These are phyloP conservation scores for Elaeis oleifera DNA, from an alignment of 202 grass and related monocot species.

Conservation along the genomic window DNA sequence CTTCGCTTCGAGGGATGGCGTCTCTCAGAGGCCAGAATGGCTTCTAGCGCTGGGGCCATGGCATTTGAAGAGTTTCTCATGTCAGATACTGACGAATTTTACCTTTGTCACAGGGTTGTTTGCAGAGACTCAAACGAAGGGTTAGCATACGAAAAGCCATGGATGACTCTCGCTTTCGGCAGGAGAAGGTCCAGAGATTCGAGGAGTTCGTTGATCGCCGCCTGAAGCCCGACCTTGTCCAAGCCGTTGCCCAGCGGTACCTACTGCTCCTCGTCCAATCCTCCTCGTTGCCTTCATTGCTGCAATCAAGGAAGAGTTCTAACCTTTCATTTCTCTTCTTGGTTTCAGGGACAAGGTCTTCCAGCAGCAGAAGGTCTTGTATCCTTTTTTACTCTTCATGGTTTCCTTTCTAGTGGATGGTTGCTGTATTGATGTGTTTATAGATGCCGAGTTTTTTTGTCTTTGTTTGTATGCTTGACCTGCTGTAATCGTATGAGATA, in stretches of 20 bases:
- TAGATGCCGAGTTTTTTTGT: not conserved
- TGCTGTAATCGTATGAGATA: not conserved
- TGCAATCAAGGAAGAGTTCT: not conserved
- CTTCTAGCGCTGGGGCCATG: too few species aligned
- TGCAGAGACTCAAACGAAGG: too few species aligned
- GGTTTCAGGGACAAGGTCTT: constrained; percentile 50
- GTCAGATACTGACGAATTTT: too few species aligned
- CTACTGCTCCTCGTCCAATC: not conserved
- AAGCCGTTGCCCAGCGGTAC: constrained; percentile 47
- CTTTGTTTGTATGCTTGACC: constrained; percentile 6
- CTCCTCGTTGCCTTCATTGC: not conserved
- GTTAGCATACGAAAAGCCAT: not conserved
- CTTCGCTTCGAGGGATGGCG: too few species aligned
- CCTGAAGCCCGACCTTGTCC: constrained; percentile 69
- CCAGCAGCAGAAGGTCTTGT: constrained; percentile 81
- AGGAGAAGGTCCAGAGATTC: constrained; percentile 66
- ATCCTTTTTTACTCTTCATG: constrained; percentile 26
- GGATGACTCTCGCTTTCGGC: constrained; percentile 14
- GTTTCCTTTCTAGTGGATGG: not conserved
- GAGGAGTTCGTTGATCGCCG: constrained; percentile 66
- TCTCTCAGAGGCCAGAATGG: too few species aligned
- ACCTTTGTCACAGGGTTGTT: too few species aligned
- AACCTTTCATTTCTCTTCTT: not conserved
- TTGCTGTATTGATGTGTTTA: not conserved
- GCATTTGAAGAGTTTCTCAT: too few species aligned